Conservation (phyloP, 2,329 filamentous ascomycete genomes). For the Alternaria alternata region DNA sequence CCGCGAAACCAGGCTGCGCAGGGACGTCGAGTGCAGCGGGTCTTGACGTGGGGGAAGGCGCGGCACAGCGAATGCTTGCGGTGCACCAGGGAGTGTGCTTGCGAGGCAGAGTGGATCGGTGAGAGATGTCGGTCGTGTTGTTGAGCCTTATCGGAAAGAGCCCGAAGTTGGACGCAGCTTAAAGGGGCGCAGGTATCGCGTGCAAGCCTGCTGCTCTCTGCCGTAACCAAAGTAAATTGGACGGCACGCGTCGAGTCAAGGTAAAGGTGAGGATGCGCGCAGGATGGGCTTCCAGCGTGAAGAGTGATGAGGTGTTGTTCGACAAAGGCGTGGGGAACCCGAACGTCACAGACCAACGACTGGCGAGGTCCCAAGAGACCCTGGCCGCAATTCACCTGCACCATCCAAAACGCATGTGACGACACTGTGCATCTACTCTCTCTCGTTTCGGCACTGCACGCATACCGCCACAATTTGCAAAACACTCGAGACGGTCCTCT, state of each 20-base stretch:
- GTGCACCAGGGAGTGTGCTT: slow-evolving; percentile 21
- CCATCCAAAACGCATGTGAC: slow-evolving; percentile 15
- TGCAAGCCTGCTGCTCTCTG: slow-evolving; percentile 39
- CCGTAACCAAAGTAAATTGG: slow-evolving; percentile 57
- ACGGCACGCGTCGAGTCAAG: slow-evolving; percentile 43
- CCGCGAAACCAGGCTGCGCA: slow-evolving; percentile 48
- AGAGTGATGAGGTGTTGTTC: slow-evolving; percentile 36
- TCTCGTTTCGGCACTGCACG: not conserved
- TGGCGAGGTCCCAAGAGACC: slow-evolving; percentile 24
- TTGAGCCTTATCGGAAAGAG: slow-evolving; percentile 36
- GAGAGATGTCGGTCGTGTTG: slow-evolving; percentile 25
- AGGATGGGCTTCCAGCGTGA: slow-evolving; percentile 30
- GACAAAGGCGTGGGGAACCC: slow-evolving; percentile 31
- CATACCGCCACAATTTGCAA: not conserved
- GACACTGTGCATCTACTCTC: slow-evolving; percentile 12
- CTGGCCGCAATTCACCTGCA: slow-evolving; percentile 28
- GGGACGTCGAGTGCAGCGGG: slow-evolving; percentile 8
- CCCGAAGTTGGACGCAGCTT: slow-evolving; percentile 28
- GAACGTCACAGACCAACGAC: slow-evolving; percentile 26
- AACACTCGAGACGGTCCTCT: not conserved
- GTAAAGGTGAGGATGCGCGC: slow-evolving; percentile 18
- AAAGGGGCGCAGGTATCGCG: slow-evolving; percentile 26
- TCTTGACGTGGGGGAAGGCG: slow-evolving; percentile 14
- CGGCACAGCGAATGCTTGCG: slow-evolving; percentile 23
- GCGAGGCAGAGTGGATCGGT: slow-evolving; percentile 22